Conservation (phyloP, 192 early-diverging fungal species). For the Coemansia sp. region DNA sequence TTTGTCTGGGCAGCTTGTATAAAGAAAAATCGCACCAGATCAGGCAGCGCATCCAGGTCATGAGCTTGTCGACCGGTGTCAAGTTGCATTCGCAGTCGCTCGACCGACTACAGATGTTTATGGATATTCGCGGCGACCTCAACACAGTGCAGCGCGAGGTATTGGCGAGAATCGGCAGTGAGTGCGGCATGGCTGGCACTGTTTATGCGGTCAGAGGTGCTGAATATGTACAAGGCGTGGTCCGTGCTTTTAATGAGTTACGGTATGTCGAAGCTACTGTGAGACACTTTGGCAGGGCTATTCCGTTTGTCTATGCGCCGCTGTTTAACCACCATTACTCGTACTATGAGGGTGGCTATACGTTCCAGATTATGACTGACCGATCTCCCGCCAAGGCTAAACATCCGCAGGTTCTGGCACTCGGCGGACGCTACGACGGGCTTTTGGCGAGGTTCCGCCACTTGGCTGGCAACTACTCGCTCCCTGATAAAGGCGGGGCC, state of each 20-base stretch:
- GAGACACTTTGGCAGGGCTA: conserved; percentile 45
- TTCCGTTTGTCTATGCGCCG: conserved; percentile 57
- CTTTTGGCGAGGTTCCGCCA: conserved; percentile 59
- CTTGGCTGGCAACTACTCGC: conserved; percentile 44
- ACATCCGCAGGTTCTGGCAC: conserved; percentile 63
- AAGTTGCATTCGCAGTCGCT: conserved; percentile 62
- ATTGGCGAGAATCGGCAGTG: conserved; percentile 38
- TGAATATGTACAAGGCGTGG: conserved; percentile 25
- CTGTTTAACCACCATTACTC: conserved; percentile 64
- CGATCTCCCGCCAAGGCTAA: conserved; percentile 15
- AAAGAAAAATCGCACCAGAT: conserved; percentile 43
- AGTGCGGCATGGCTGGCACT: conserved; percentile 34
- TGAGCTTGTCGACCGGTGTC: conserved; percentile 64
- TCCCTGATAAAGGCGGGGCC: background rate
- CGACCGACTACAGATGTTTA: conserved; percentile 68
- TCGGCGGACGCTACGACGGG: conserved; percentile 73
- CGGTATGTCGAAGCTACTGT: conserved; percentile 45
- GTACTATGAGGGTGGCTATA: conserved; percentile 61
- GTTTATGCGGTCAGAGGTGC: conserved; percentile 27
- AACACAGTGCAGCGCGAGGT: conserved; percentile 42
- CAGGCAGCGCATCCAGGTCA: conserved; percentile 44
- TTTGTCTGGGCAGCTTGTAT: conserved; percentile 64
- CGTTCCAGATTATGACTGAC: conserved; percentile 65
- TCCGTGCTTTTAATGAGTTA: conserved; percentile 50
- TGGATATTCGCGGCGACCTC: conserved; percentile 61